phyloP scores from a whole-genome alignment of 768 basidiomycete genomes.

The Panaeolus cyanescens region DNA sequence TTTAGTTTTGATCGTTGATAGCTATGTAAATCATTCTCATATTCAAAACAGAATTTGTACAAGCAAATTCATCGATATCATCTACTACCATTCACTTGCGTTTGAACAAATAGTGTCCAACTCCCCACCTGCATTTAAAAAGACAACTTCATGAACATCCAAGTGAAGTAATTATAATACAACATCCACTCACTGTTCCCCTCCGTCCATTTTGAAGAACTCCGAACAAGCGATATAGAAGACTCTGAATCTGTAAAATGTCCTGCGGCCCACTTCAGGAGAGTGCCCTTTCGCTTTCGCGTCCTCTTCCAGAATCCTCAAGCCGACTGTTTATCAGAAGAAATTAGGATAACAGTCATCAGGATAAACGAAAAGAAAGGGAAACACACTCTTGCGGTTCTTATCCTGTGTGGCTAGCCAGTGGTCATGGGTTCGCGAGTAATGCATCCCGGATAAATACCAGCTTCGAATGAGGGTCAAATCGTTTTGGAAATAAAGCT shows the following conservation, averaged over 20 bases:
- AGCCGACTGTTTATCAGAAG: conserved; percentile 31
- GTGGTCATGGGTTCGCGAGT: conserved; percentile 62
- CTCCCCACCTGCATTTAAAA: conserved; percentile 45
- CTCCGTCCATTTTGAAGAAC: conserved; percentile 60
- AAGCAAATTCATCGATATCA: too few species aligned
- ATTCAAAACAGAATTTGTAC: too few species aligned
- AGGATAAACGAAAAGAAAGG: background rate
- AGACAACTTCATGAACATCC: conserved; percentile 5
- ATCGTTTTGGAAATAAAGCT: conserved; percentile 68
- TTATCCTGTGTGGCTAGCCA: conserved; percentile 65
- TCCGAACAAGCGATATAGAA: conserved; percentile 77
- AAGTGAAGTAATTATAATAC: too few species aligned
- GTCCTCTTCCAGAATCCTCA: conserved; percentile 50
- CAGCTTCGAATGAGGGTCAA: conserved; percentile 58
- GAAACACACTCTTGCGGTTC: conserved; percentile 38
- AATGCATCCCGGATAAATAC: conserved; percentile 66
- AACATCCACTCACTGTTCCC: conserved; percentile 58
- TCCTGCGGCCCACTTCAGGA: conserved; percentile 54
- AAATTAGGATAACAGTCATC: background rate
- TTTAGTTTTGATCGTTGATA: too few species aligned
- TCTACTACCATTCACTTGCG: too few species aligned
- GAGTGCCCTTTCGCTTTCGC: conserved; percentile 46
- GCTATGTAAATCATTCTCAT: too few species aligned
- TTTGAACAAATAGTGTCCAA: conserved; percentile 59
- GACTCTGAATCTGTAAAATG: conserved; percentile 68